Evolutionary conservation across 1,284 basidiomycete species (phyloP), one percentile per base, ranked within the genome.

Genomic region (Stereum hirsutum): DNA sequence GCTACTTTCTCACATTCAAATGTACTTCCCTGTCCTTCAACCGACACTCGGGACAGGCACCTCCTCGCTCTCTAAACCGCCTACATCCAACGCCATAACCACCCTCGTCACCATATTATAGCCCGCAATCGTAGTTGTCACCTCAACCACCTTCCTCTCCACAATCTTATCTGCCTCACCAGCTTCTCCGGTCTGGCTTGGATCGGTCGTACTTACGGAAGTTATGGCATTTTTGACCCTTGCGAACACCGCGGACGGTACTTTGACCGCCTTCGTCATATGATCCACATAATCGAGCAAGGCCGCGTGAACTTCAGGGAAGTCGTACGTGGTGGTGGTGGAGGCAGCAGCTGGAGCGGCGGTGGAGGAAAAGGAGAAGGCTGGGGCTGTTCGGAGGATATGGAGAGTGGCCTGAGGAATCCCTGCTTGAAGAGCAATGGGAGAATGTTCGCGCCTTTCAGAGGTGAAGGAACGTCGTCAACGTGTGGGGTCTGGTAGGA

Each of bases 91-190:
- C 21, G 41, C 27, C 23, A 31, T 34, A 31, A 42, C 12, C 23
- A 42, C 30, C 14, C 41, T 21, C 24, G 41, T 42, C 21, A 33
- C 36, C 8, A 42, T 7, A 20, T 42, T 42, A 17, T 42, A 42
- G 7, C 32, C 41, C 12, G 32, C 41, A 19, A 42, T 25, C 6
- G 21, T 20, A 6, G 32, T 28, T 2, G 41, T 42, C 10, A 25
- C 41, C 33, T 42, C 41, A 15, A 42, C 41, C 8, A 42, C 36
- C 33, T 42, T n/a, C n/a, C n/a, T n/a, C n/a, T n/a, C n/a, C n/a
- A n/a, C n/a, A n/a, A n/a, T n/a, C n/a, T n/a, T n/a, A n/a, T n/a
- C n/a, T n/a, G n/a, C n/a, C n/a, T n/a, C n/a, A n/a, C n/a, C n/a
- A n/a, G n/a, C n/a, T n/a, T n/a, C n/a, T n/a, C n/a, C n/a, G n/a